Percentiles rank a stretch among this genome's conserved stretches.
These are phyloP conservation scores for Fusarium proliferatum DNA, from an alignment of 2,329 filamentous ascomycete species.

Conservation along the genomic window DNA sequence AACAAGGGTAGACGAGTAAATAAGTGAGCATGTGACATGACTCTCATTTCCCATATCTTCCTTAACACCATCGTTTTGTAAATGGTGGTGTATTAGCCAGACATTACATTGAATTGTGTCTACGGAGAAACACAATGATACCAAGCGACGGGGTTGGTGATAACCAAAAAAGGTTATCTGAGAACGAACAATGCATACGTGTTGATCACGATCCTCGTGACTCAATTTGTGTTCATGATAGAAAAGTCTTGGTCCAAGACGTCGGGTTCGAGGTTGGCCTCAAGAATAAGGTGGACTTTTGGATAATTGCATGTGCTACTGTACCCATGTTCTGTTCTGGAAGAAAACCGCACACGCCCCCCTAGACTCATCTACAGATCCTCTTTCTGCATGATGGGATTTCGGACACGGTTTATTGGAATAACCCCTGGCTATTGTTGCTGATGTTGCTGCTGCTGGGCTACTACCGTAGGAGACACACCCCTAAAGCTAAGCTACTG, in stretches of 20 bases:
- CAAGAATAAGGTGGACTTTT: conserved; percentile 16
- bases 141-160: background rate
- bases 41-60: conserved; percentile 3
- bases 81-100: conserved; percentile 32
- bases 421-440: conserved; percentile 30
- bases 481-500: conserved; percentile 21
- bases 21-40: conserved; percentile 28
- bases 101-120: background rate
- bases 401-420: conserved; percentile 31
- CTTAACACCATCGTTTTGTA: background rate
- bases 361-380: background rate
- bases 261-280: conserved; percentile 25
- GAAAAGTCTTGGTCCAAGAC: background rate
- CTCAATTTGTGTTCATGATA: conserved; percentile 9
- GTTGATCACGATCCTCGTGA: conserved; percentile 32
- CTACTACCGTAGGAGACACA: background rate
- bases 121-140: conserved; percentile 16
- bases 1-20: conserved; percentile 4
- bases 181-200: conserved; percentile 16
- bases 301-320: conserved; percentile 27
- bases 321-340: conserved; percentile 25
- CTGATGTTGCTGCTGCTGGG: background rate
- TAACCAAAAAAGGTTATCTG: conserved; percentile 6
- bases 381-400: conserved; percentile 22
- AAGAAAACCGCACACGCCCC: conserved; percentile 20